Conservation (phyloP, 164 flowering plant species). For the Buxus sempervirens region DNA sequence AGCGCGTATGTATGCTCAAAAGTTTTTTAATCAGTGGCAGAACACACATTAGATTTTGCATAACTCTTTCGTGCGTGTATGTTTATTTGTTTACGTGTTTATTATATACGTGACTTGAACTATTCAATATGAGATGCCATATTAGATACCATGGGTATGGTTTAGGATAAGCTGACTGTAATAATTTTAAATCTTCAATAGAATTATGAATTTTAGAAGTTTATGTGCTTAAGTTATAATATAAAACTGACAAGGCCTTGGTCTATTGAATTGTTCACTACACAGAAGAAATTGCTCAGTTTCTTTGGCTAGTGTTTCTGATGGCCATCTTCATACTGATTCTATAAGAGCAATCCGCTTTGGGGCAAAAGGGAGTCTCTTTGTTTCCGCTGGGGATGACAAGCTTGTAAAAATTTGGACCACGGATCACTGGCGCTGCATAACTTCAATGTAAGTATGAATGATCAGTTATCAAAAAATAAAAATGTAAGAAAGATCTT, state of each 20-base stretch:
- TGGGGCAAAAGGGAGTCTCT: conserved; percentile 63
- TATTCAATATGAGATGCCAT: too few species aligned
- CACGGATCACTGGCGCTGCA: conserved; percentile 68
- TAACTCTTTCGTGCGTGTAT: too few species aligned
- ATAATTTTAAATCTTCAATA: background rate
- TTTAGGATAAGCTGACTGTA: background rate
- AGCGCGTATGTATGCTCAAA: too few species aligned
- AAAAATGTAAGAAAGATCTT: too few species aligned
- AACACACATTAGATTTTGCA: too few species aligned
- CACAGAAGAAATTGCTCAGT: conserved; percentile 44
- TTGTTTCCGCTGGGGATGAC: conserved; percentile 92
- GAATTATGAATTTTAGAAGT: background rate
- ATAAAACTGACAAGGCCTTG: background rate
- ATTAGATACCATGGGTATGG: too few species aligned
- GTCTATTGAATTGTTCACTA: background rate
- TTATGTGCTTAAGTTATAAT: background rate
- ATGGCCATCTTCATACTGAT: conserved; percentile 51
- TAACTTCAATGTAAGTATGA: conserved; percentile 60
- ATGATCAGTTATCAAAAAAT: too few species aligned
- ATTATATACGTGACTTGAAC: too few species aligned
- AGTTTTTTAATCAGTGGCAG: background rate
- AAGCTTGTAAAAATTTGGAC: conserved; percentile 85
- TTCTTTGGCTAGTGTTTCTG: conserved; percentile 51
- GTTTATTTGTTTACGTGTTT: too few species aligned
- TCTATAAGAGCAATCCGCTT: conserved; percentile 77